Evolutionary conservation across 108 stramenopile genomes (phyloP).

Genomic region (Discostella pseudostelligera): DNA sequence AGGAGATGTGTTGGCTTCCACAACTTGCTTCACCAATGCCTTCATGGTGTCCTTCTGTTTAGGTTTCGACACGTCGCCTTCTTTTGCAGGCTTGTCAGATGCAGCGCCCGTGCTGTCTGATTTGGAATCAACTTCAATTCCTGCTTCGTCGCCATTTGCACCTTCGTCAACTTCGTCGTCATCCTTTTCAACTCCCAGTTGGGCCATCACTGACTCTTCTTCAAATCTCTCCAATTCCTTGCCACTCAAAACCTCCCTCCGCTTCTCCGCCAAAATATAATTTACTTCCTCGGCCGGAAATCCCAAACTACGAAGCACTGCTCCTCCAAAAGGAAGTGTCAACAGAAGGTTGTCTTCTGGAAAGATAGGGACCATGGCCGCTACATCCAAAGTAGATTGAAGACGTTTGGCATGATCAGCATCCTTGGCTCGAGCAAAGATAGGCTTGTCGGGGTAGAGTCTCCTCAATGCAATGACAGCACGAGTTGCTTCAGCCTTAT

Average conservation of each 20-base stretch:
- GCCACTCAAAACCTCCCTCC: slow-evolving; percentile 74
- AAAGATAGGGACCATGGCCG: slow-evolving; percentile 93
- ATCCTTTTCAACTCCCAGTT: slow-evolving; percentile 63
- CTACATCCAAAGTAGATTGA: slow-evolving; percentile 83
- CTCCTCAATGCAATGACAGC: slow-evolving; percentile 89
- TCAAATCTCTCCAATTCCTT: slow-evolving; percentile 55
- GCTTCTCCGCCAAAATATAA: slow-evolving; percentile 76
- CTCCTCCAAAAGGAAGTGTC: slow-evolving; percentile 94
- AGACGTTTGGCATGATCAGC: slow-evolving; percentile 90
- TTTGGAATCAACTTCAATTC: slow-evolving; percentile 11
- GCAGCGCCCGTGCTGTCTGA: neutral
- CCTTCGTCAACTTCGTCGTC: slow-evolving; percentile 27
- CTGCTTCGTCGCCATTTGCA: slow-evolving; percentile 16
- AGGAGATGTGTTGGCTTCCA: slow-evolving; percentile 30
- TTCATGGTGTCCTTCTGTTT: slow-evolving; percentile 26
- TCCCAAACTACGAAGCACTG: slow-evolving; percentile 82
- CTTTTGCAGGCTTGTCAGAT: slow-evolving; percentile 1
- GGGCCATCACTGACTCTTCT: slow-evolving; percentile 63
- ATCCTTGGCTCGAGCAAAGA: slow-evolving; percentile 89
- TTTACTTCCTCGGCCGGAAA: slow-evolving; percentile 81
- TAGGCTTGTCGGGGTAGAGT: slow-evolving; percentile 87
- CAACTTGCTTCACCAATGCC: slow-evolving; percentile 40
- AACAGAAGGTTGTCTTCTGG: slow-evolving; percentile 93
- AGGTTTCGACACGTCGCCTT: slow-evolving; percentile 1
- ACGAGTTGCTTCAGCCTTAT: slow-evolving; percentile 83